A percentile compares a stretch with the other conserved stretches of the same genome.
These are phyloP conservation scores for Plasmodium malariae DNA, from an alignment of 169 alveolate genomes.

Conservation along the genomic window DNA sequence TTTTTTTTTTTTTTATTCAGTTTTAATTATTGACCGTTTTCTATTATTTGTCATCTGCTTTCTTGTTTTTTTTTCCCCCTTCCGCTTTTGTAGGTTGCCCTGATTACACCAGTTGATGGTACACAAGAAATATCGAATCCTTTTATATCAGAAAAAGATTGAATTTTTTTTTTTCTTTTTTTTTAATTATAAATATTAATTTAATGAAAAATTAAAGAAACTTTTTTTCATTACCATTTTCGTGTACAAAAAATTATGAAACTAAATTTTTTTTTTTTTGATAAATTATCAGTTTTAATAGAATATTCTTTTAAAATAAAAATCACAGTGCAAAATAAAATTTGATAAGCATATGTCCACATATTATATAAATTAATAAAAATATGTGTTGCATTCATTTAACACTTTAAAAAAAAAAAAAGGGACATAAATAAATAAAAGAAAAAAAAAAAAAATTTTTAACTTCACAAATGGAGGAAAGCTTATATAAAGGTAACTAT, in stretches of 20 bases:
- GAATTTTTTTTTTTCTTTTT: too few species aligned
- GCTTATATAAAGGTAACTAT: too few species aligned
- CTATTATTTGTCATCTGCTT: not conserved
- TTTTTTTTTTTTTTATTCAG: not conserved
- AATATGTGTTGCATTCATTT: not conserved
- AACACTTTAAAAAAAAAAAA: not conserved
- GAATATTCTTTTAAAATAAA: too few species aligned
- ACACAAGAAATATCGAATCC: conserved; percentile 90
- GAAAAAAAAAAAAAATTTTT: too few species aligned
- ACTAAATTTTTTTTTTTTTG: too few species aligned
- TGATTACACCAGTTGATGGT: conserved; percentile 90
- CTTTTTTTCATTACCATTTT: too few species aligned
- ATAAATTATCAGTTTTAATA: too few species aligned
- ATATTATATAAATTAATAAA: too few species aligned
- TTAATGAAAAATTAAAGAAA: too few species aligned
- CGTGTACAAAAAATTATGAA: too few species aligned
- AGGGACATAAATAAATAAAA: not conserved
- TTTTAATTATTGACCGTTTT: not conserved
- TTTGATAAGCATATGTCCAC: not conserved
- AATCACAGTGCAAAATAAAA: too few species aligned
- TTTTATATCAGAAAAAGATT: conserved; percentile 79
- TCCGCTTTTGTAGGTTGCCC: conserved; percentile 81
- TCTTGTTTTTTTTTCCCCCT: not conserved
- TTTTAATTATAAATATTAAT: too few species aligned
- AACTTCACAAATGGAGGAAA: not conserved